Evolutionary conservation across 2,329 filamentous ascomycete species (phyloP).

Genomic region (Verticillium nubilum): DNA sequence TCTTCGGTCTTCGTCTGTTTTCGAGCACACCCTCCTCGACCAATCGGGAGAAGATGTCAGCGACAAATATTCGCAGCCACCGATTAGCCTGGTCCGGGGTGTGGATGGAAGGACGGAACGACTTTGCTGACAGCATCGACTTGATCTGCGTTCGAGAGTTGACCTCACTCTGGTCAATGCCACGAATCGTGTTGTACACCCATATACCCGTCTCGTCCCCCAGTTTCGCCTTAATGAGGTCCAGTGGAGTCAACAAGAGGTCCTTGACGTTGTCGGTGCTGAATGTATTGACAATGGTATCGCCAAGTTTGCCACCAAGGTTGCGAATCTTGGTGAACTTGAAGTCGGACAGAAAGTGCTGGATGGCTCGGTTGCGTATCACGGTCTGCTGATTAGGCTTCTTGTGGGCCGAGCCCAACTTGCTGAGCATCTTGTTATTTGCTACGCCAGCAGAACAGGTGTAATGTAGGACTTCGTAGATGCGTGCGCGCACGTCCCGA

Average conservation of each 20-base stretch:
- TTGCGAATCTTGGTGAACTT: constrained; percentile 95
- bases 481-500: constrained; percentile 61
- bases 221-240: constrained; percentile 71
- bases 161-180: constrained; percentile 82
- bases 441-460: constrained; percentile 90
- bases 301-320: constrained; percentile 90
- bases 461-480: constrained; percentile 70
- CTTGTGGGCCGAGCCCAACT: constrained; percentile 83
- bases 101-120: constrained; percentile 80
- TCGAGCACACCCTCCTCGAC: constrained; percentile 88
- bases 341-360: constrained; percentile 74
- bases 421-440: constrained; percentile 91
- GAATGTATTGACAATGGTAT: constrained; percentile 77
- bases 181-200: constrained; percentile 80
- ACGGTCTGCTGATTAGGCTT: constrained; percentile 95
- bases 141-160: constrained; percentile 91
- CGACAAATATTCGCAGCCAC: constrained; percentile 87
- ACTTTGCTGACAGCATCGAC: constrained; percentile 95
- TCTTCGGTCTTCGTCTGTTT: constrained; percentile 79
- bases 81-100: constrained; percentile 69
- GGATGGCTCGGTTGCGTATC: constrained; percentile 78
- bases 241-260: constrained; percentile 64
- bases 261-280: constrained; percentile 75
- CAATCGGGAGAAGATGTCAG: constrained; percentile 84
- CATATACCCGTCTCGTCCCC: constrained; percentile 81